Evolutionary conservation across 2,329 filamentous ascomycete species (phyloP), one percentile per base, ranked within the genome.

Genomic region (Helotiales sp.): DNA sequence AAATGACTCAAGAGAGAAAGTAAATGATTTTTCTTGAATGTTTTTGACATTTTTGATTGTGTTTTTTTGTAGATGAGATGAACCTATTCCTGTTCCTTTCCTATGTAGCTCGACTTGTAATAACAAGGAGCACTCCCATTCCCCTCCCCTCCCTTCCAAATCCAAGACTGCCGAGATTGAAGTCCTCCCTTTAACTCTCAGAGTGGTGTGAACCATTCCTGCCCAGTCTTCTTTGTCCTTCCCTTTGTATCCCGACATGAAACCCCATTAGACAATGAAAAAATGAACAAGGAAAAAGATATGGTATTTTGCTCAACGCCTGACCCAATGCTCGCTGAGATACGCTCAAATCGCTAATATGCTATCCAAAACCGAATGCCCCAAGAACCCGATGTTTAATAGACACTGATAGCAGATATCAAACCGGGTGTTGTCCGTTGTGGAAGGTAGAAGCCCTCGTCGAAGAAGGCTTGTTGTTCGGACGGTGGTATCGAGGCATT

Each of bases 381-480:
- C 44, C 52, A 27, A 54, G 33, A 25, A 9, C 17, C 8, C 1
- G 19, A 44, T 17, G 22, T 46, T 65, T 69, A 82, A 63, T 76
- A 82, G 50, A 79, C 78, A 65, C 77, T 75, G 67, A 81, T 78
- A 5, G 68, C 66, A 52, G 62, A 67, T 59, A 70, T 68, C 62
- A 80, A 73, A 47, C 74, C 70, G 59, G 72, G 72, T 63, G 72
- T 70, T 65, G 75, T 70, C 66, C 73, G 71, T 65, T 71, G 70
- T 54, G 77, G 72, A 61, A 77, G 72, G 67, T 77, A 81, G 71
- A 77, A 81, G 60, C 74, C 75, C 56, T 77, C 71, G 55, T 80
- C 77, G 62, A 80, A 77, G 64, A 80, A 74, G 58, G 71, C 66
- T 58, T 66, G 53, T 50, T 76, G 72, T 52, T 76, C 72, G 52